Base-by-base conservation (phyloP, 2,329 filamentous ascomycete genomes). In the Coniochaeta ligniaria region DNA sequence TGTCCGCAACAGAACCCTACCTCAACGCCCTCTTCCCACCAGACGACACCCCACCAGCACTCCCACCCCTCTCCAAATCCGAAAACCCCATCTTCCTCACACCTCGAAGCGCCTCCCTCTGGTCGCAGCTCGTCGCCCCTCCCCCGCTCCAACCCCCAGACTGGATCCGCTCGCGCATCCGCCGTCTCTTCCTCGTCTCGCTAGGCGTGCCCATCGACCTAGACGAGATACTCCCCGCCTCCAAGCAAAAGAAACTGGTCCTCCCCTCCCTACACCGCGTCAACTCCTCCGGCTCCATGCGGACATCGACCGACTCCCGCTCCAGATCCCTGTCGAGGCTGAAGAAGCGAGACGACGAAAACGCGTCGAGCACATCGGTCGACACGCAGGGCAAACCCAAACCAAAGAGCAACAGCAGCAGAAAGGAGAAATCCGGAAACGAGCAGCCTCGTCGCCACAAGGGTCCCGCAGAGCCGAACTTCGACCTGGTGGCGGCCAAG, bases 231-330 rank as follows among this genome's bases (percentile, higher is more conserved):
- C 84, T 99, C 8, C 95, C 95, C 0, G 93, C 94, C 0, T 96
- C 91, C 14, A 98, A 98, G 75, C 95, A 99, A 73, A 98, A 98
- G 82, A 98, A 98, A 72, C 87, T 99, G 20, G 84, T 99, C 5
- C 83, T 99, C 1, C 95, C 95, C 0, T 96, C 93, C 6, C 87
- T 95, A 20, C 77, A 78, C 60, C 73, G 71, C 17, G 67, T 73
- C 71, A 81, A 76, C 57, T 81, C 74, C 63, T 80, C 73, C 59
- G 76, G 71, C 64, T 88, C 78, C 28, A 81, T 78, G 36, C 78
- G 83, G 45, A 81, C 77, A 20, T 87, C 84, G 3, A 77, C 76
- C 28, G 83, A 86, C 62, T 80, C 78, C 6, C 78, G 80, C 20
- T 79, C 78, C 14, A 70, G 76, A 2, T 80, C 78, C 16, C 60